Evolutionary conservation across 1,139 yeast species (phyloP).

Genomic region (Sugiyamaella paludigena): DNA sequence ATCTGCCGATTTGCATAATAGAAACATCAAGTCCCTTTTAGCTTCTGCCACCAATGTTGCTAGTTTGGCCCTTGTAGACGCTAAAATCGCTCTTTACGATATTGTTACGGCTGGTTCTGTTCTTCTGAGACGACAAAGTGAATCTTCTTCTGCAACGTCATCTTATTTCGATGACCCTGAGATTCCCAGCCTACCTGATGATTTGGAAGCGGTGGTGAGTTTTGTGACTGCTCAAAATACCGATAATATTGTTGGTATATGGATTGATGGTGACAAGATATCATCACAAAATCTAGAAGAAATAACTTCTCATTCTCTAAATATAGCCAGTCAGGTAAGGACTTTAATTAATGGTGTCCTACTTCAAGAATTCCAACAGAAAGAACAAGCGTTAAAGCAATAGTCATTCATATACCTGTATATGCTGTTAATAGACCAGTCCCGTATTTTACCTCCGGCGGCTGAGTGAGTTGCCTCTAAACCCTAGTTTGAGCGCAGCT

Average conservation of each 20-base stretch:
- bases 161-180: conserved; percentile 21
- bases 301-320: conserved; percentile 22
- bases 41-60: conserved; percentile 54
- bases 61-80: conserved; percentile 74
- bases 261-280: conserved; percentile 39
- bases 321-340: conserved; percentile 24
- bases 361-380: conserved; percentile 21
- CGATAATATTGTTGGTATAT: conserved; percentile 55
- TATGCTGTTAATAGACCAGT: not conserved
- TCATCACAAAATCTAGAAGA: conserved; percentile 21
- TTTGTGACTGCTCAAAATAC: conserved; percentile 51
- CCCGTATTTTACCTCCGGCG: conserved; percentile 3
- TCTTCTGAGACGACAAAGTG: conserved; percentile 17
- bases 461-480: no score
- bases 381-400: conserved; percentile 5
- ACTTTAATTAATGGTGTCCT: conserved; percentile 30
- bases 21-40: conserved; percentile 37
- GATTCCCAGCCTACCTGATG: conserved; percentile 15
- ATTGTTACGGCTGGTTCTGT: conserved; percentile 71
- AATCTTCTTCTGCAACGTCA: not conserved
- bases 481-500: no score
- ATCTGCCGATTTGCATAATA: conserved; percentile 38
- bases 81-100: conserved; percentile 77
- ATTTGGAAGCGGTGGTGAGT: conserved; percentile 46
- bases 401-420: not conserved